Base-by-base conservation (phyloP, 2,329 filamentous ascomycete species). In the Cercospora citrullina region DNA sequence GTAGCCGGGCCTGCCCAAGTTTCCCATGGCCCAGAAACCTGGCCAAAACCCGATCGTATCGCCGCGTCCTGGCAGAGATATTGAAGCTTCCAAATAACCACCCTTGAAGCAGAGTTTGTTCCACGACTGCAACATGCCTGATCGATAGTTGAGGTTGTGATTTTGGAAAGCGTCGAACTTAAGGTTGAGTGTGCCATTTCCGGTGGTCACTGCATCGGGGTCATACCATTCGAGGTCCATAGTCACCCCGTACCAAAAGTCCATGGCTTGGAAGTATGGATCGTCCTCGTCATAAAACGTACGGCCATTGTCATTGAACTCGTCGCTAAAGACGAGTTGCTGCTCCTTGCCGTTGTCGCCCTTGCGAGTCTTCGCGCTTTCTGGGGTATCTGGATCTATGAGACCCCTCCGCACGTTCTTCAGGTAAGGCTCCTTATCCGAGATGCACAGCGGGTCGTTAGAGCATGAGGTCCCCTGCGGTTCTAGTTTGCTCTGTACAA, bases 1-100 rank as follows among this genome's bases (percentile, higher is more conserved):
- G 77, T 90, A 90, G 12, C 90, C 90, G 28, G 90, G 87, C 71
- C 90, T 84, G 42, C 87, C 90, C 23, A 92, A 83, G 74, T 92
- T 92, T 4, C 90, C 90, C 88, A 92, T 91, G 0, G 89, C 84
- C 90, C 90, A 92, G 78, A 91, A 90, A 78, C 90, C 90, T 51
- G 90, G 90, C 90, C 90, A 92, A 79, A 91, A 90, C 66, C 90
- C 90, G 65, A 87, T 84, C 14, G 87, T 85, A 70, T 91, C 87
- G 57, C 89, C 90, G 58, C 83, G 80, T 16, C 89, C 90, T 14
- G 90, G 90, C 5, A 92, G 81, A 4, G 89, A 91, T 63, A 91
- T 87, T 74, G 87, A 90, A 21, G 89, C 89, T 79, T 92, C 90
- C 14, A 92, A 75, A 59, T 89, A 85, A 3, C 90, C 90, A 33